Evolutionary conservation across 179 eudicot species (phyloP), one percentile per base, ranked within the genome.

Genomic region (Spergularia azorica): DNA sequence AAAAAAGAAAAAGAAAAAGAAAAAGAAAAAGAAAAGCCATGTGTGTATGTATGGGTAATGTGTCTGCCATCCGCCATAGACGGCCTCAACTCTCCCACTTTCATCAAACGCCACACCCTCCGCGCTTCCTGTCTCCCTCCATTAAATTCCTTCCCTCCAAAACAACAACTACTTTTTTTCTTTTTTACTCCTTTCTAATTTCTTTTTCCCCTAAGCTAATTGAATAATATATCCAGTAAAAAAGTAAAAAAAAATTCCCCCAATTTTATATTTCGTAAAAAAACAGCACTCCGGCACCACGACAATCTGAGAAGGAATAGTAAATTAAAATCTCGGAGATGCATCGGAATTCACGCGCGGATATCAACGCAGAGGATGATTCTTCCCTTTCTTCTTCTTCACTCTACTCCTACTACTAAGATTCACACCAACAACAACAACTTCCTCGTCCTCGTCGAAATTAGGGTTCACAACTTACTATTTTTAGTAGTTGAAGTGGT

Each of bases 331-430:
- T 56, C 63, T 55, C 17, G 13, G 39, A 32, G 20, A 70, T 70
- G 74, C 74, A 71, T 71, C 63, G 74, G 32, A 71, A 32, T 15
- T 56, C 74, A 41, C 74, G 63, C 50, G 50, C 50, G 50, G 10
- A 3, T 21, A 59, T 16, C 7, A 6, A 13, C 61, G 6, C 17
- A 57, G 5, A 70, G 41, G 17, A 70, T 70, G 73, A 70, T 70
- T 55, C 10, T 38, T 16, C 63, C 38, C 1, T 16, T 13, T 0
- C n/a, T 55, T 36, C 51, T 71, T 55, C 74, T 56, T 71, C 63
- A 71, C 74, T 71, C 63, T 21, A 2, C 1, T 39, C 5, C 72
- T 52, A 13, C 0, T 2, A 50, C 52, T 48, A 2, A 36, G 39
- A 36, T 36, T 36, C 39, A 36, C 4, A 36, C 3, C 39, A 36